phyloP scores from a whole-genome alignment of 352 stramenopile genomes.

The Globisporangium abappressorium region DNA sequence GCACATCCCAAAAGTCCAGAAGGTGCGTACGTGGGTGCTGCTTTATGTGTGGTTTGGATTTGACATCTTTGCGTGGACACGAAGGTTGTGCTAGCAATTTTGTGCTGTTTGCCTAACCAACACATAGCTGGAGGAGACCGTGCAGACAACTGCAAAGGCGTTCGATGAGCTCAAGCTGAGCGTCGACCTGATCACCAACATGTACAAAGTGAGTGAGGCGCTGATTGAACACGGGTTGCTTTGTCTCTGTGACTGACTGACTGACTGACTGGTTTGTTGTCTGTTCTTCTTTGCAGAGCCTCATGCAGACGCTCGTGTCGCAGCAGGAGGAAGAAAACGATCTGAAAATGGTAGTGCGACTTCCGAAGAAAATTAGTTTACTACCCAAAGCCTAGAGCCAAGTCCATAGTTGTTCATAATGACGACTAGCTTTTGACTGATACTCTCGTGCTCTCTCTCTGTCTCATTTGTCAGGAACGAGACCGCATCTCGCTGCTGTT shows the following conservation, averaged over 20 bases:
- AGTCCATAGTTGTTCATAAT: no score
- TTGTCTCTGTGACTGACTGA: not conserved
- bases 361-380: not conserved
- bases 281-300: slow-evolving; percentile 19
- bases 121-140: slow-evolving; percentile 54
- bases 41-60: not conserved
- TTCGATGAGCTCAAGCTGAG: slow-evolving; percentile 81
- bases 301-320: slow-evolving; percentile 42
- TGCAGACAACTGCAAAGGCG: slow-evolving; percentile 50
- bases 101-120: not conserved
- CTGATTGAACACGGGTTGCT: not conserved
- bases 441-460: no score
- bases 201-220: slow-evolving; percentile 64
- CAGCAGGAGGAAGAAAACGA: slow-evolving; percentile 63
- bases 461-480: slow-evolving; percentile 37
- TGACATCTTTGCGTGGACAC: no score
- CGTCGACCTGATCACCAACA: slow-evolving; percentile 83
- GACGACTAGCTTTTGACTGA: no score
- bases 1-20: slow-evolving; percentile 70
- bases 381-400: no score
- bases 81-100: not conserved
- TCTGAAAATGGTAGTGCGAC: slow-evolving; percentile 34
- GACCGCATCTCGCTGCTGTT: slow-evolving; percentile 48
- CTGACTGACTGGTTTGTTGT: not conserved
- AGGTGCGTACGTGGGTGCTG: slow-evolving; percentile 20